A percentile compares a stretch with the other conserved stretches of the same genome.
These are phyloP conservation scores for Neurospora pannonica DNA, from an alignment of 495 filamentous ascomycete species.

Conservation along the genomic window DNA sequence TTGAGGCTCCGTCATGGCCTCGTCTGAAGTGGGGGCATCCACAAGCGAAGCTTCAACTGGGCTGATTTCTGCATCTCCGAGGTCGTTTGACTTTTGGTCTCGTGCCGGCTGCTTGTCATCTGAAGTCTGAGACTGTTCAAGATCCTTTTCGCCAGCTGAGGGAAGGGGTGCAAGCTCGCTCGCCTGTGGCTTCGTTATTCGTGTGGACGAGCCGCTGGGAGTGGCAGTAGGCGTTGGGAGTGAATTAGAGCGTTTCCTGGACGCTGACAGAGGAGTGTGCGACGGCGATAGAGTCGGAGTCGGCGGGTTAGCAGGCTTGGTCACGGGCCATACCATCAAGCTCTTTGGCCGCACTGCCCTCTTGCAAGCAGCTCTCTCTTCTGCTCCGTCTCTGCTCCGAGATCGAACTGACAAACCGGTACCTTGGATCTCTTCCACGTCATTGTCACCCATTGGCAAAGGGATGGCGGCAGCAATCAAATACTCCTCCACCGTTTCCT, in stretches of 20 bases:
- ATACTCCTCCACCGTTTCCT: slow-evolving; percentile 14
- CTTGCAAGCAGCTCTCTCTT: slow-evolving; percentile 37
- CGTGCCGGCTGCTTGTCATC: not conserved
- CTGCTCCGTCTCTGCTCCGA: slow-evolving; percentile 50
- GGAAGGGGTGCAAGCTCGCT: not conserved
- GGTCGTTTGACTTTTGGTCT: not conserved
- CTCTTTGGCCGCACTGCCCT: slow-evolving; percentile 48
- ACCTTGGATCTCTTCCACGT: slow-evolving; percentile 66
- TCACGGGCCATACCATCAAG: slow-evolving; percentile 38
- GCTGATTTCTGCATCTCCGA: not conserved
- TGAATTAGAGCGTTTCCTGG: slow-evolving; percentile 47
- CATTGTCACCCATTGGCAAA: slow-evolving; percentile 57
- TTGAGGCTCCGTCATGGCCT: not conserved
- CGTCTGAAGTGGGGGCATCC: not conserved
- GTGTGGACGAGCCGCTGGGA: not conserved
- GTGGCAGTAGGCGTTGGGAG: slow-evolving; percentile 33
- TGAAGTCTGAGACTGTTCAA: not conserved
- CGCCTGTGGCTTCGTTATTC: not conserved
- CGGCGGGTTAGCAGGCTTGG: slow-evolving; percentile 5
- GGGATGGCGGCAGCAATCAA: slow-evolving; percentile 47
- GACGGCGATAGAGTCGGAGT: slow-evolving; percentile 28
- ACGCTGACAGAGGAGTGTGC: slow-evolving; percentile 13
- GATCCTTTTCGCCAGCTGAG: not conserved
- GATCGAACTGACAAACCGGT: slow-evolving; percentile 43
- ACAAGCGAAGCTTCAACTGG: not conserved